Evolutionary conservation across 495 filamentous ascomycete species (phyloP), one percentile per base, ranked within the genome.

Genomic region (Sabuloglossum arenarium): DNA sequence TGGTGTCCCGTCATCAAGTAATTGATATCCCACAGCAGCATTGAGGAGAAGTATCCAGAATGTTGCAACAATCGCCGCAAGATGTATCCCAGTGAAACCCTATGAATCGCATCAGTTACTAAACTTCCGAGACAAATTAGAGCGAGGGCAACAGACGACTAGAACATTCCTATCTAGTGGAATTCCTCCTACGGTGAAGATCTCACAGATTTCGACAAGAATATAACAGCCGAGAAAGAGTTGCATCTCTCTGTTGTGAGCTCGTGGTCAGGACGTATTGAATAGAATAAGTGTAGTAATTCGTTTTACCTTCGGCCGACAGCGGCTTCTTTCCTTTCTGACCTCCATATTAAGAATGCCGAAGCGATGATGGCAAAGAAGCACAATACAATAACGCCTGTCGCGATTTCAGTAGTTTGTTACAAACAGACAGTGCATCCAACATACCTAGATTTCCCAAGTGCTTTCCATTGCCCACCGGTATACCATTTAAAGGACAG

Each of bases 21-120:
- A 64, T 65, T 99, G 93, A 66, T 81, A 97, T 58, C 93, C 91
- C 14, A 99, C 85, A 14, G 95, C 67, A 6, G 86, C 88, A 64
- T 97, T 97, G 56, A 99, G 71, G 63, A 99, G 76, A 1, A 99
- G 75, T 31, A 94, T 80, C 91, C 91, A 99, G 57, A 79, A 73
- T 9, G 87, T 88, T 34, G 89, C 85, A 51, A 84, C 76, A 56
- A 97, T 94, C 46, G 85, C 77, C 46, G 87, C 93, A 54, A 99
- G 76, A 66, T 99, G 91, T 12, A 89, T 79, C n/a, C 84, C 93
- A 30, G 82, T 85, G 64, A 99, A 99, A 19, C 79, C 90, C 87
- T 94, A 61, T 21, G 23, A 57, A 59, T 27, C 16, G 28, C 24
- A 21, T 23, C 29, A 58, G 27, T 23, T 23, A 43, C 21, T 37